Evolutionary conservation across 1,284 basidiomycete species (phyloP).

Genomic region (Leccinum griseonigrum): DNA sequence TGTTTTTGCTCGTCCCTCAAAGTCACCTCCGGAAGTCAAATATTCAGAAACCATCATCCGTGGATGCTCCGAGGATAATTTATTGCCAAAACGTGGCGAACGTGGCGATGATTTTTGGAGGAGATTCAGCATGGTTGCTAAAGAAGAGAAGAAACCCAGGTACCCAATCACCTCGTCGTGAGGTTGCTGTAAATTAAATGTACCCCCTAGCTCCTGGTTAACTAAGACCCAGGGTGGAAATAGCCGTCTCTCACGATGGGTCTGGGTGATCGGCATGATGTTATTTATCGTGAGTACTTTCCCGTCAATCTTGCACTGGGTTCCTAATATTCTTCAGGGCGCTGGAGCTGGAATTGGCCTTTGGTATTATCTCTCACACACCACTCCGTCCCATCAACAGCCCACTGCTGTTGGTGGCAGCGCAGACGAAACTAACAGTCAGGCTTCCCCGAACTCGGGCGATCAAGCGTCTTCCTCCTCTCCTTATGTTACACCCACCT

Average conservation of each 20-base stretch:
- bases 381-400: conserved; percentile 42
- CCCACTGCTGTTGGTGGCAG: conserved; percentile 68
- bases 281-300: conserved; percentile 49
- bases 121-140: conserved; percentile 78
- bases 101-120: conserved; percentile 82
- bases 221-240: conserved; percentile 54
- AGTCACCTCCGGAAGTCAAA: conserved; percentile 46
- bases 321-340: conserved; percentile 33
- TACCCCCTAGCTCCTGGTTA: conserved; percentile 57
- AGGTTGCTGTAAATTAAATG: neutral
- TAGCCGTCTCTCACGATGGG: conserved; percentile 56
- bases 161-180: conserved; percentile 22
- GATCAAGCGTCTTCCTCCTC: conserved; percentile 20
- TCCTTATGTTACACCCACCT: conserved; percentile 41
- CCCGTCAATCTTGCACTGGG: neutral
- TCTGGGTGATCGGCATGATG: conserved; percentile 63
- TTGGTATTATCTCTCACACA: conserved; percentile 59
- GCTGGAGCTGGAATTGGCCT: conserved; percentile 54
- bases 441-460: conserved; percentile 9
- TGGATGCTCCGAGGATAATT: conserved; percentile 62
- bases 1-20: conserved; percentile 65
- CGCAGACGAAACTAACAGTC: conserved; percentile 44
- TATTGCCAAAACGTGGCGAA: conserved; percentile 62
- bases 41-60: conserved; percentile 64
- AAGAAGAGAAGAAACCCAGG: conserved; percentile 64